These are phyloP conservation scores for Diplodia intermedia DNA, from an alignment of 2,329 filamentous ascomycete genomes.

Conservation along the genomic window DNA sequence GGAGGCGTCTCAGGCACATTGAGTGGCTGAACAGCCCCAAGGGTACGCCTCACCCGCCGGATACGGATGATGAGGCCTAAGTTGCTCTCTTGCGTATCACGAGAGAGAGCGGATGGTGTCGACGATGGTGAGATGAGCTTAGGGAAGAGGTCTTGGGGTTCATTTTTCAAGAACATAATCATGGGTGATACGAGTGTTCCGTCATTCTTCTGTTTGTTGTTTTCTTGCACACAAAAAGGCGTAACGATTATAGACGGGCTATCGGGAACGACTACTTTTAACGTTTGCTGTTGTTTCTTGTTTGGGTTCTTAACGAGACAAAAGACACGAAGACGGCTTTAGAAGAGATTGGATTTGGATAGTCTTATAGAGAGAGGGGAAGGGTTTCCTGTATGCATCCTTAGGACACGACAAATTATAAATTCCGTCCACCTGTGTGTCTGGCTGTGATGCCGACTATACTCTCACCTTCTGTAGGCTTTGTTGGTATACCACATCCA, in stretches of 20 bases:
- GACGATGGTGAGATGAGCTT: neutral
- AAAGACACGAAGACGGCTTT: neutral
- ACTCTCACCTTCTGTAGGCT: too few relatives aligned
- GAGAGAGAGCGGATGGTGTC: too few relatives aligned
- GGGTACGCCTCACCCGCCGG: slow-evolving; percentile 50
- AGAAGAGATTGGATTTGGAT: neutral
- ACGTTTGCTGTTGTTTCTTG: slow-evolving; percentile 6
- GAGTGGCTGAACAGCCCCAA: slow-evolving; percentile 77
- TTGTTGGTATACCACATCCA: too few relatives aligned
- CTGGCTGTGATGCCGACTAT: too few relatives aligned
- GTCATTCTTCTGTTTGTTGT: neutral
- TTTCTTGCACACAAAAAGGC: slow-evolving; percentile 1
- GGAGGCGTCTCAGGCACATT: slow-evolving; percentile 83
- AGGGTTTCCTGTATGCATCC: neutral
- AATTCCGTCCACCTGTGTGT: neutral
- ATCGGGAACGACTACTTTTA: neutral
- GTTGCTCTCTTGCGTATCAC: too few relatives aligned
- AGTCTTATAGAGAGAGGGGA: neutral
- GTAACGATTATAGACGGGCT: slow-evolving; percentile 14
- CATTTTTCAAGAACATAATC: slow-evolving; percentile 18
- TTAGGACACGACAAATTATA: neutral
- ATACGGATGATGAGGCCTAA: slow-evolving; percentile 51
- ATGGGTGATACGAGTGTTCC: neutral
- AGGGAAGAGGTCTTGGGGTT: neutral
- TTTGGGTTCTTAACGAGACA: neutral